Percentiles rank a stretch among this genome's conserved stretches.
phyloP scores from a whole-genome alignment of 1,139 yeast species.

The Ashbya aceris region DNA sequence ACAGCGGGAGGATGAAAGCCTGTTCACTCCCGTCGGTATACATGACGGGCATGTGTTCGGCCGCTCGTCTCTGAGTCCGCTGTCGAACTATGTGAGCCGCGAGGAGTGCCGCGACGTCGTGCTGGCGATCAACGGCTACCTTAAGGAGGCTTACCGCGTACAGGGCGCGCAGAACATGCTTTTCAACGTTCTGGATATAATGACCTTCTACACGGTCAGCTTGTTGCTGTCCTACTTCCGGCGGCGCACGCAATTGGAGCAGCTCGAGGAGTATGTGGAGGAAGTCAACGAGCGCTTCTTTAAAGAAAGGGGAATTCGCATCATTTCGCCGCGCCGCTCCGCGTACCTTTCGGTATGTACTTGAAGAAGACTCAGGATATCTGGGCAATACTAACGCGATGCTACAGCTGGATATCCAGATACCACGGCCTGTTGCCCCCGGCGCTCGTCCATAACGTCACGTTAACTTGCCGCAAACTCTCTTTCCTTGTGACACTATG shows the following conservation, averaged over 20 bases:
- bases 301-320: constrained; percentile 28
- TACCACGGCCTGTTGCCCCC: constrained; percentile 33
- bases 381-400: constrained; percentile 1
- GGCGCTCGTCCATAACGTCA: too few species aligned
- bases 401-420: constrained; percentile 38
- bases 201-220: constrained; percentile 37
- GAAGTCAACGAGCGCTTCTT: constrained; percentile 33
- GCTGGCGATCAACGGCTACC: constrained; percentile 35
- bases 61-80: constrained; percentile 44
- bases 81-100: constrained; percentile 35
- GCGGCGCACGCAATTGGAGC: constrained; percentile 18
- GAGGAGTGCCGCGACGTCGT: constrained; percentile 38
- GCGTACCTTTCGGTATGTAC: constrained; percentile 53
- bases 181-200: constrained; percentile 38
- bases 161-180: constrained; percentile 31
- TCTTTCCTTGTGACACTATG: too few species aligned
- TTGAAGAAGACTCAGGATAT: neutral
- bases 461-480: too few species aligned
- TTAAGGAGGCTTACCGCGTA: constrained; percentile 38
- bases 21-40: constrained; percentile 34
- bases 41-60: constrained; percentile 42
- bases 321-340: constrained; percentile 47
- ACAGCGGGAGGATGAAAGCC: constrained; percentile 19
- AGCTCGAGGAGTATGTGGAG: constrained; percentile 41
- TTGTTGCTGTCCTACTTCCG: constrained; percentile 23